A percentile compares a stretch with the other conserved stretches of the same genome.
Evolutionary conservation across 805 yeast species (phyloP).

Genomic region (Metschnikowia lachancei): DNA sequence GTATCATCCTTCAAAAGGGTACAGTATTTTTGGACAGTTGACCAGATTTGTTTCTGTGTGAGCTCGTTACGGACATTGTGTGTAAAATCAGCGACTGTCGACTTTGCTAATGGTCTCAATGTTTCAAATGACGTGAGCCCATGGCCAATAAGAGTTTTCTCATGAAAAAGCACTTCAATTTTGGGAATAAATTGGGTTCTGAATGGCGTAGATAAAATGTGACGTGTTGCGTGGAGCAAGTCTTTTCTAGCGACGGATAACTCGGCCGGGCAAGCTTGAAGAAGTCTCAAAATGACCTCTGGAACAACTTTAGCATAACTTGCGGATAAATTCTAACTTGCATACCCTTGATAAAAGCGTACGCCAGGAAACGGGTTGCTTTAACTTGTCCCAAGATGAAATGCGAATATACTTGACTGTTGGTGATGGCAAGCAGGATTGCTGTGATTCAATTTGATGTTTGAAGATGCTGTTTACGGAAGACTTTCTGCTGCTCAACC

Average conservation of each 20-base stretch:
- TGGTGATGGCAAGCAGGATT: conserved; percentile 70
- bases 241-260: conserved; percentile 89
- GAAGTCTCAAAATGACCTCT: conserved; percentile 74
- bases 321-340: conserved; percentile 53
- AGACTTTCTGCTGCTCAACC: conserved; percentile 67
- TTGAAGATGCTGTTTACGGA: conserved; percentile 46
- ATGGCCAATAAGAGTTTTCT: conserved; percentile 82
- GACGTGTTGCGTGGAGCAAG: conserved; percentile 88
- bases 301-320: conserved; percentile 64
- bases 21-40: conserved; percentile 80
- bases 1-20: conserved; percentile 75
- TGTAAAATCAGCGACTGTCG: conserved; percentile 92
- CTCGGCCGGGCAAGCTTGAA: conserved; percentile 96
- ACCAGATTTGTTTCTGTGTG: conserved; percentile 79
- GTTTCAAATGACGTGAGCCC: conserved; percentile 91
- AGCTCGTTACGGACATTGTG: conserved; percentile 87
- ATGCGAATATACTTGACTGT: conserved; percentile 80
- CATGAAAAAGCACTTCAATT: conserved; percentile 81
- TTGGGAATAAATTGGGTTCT: conserved; percentile 79
- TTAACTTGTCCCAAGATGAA: conserved; percentile 91
- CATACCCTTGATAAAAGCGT: conserved; percentile 84
- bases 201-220: conserved; percentile 88
- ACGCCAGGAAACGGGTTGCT: conserved; percentile 92
- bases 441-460: conserved; percentile 62
- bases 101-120: conserved; percentile 87